Evolutionary conservation across 192 early-diverging fungal species (phyloP).

Genomic region (Rhizoclosmatium sp.): DNA sequence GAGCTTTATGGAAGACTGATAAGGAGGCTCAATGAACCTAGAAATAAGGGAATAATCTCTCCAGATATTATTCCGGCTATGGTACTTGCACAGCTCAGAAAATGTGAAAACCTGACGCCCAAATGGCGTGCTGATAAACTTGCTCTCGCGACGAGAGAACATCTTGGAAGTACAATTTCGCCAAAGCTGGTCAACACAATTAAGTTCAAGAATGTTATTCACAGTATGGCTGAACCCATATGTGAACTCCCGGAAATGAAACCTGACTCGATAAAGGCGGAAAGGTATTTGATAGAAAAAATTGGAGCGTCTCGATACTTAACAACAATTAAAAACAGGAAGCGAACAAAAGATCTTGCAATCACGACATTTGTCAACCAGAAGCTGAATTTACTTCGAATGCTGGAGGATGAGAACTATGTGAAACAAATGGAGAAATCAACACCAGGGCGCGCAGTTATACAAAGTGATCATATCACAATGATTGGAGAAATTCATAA

Average conservation of each 20-base stretch:
- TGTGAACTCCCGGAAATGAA: not conserved
- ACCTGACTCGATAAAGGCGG: not conserved
- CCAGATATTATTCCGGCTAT: not conserved
- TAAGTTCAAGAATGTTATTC: not conserved
- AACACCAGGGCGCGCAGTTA: not conserved
- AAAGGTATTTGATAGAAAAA: not conserved
- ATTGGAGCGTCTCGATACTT: not conserved
- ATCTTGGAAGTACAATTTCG: not conserved
- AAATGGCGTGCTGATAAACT: too few relatives aligned
- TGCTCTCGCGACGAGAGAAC: not conserved
- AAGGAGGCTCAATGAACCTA: not conserved
- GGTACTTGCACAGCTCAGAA: not conserved
- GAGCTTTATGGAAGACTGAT: not conserved
- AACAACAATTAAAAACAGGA: not conserved
- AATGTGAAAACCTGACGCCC: too few relatives aligned
- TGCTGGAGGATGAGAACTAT: not conserved
- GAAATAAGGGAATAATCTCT: not conserved
- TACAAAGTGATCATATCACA: not conserved
- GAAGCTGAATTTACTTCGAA: constrained; percentile 4
- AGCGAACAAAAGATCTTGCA: not conserved
- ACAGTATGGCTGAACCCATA: not conserved
- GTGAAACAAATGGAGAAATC: not conserved
- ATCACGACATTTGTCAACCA: not conserved
- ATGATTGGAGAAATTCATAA: not conserved
- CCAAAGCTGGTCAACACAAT: not conserved